Percentiles rank a stretch among this genome's conserved stretches.
These are phyloP conservation scores for Xylaria venustula DNA, from an alignment of 495 filamentous ascomycete species.

Conservation along the genomic window DNA sequence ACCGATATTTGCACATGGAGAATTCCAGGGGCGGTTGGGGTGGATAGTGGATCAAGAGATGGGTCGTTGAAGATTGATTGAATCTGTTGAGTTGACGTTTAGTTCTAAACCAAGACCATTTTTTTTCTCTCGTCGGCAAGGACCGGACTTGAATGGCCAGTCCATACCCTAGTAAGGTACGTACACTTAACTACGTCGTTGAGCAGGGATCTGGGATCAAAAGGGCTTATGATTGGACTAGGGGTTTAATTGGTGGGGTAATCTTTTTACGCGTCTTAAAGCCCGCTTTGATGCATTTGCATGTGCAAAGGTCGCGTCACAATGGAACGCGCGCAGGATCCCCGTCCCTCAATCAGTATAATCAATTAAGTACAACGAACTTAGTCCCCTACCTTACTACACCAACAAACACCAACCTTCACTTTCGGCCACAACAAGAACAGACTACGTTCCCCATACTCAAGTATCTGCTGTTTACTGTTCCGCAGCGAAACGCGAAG, in stretches of 20 bases:
- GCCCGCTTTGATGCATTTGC: conserved; percentile 8
- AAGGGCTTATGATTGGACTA: neutral
- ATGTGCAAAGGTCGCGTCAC: conserved; percentile 12
- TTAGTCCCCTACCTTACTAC: too few relatives aligned
- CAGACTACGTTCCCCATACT: too few relatives aligned
- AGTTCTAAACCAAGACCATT: neutral
- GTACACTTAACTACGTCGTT: neutral
- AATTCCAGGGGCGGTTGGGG: neutral
- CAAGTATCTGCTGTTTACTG: too few relatives aligned
- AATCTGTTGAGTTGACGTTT: conserved; percentile 1
- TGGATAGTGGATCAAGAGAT: neutral
- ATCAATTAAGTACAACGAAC: too few relatives aligned
- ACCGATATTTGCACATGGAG: neutral
- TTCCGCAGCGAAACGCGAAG: neutral
- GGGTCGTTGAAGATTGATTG: neutral
- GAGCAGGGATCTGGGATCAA: neutral
- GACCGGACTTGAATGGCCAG: neutral
- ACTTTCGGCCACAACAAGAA: too few relatives aligned
- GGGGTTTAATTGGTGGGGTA: neutral
- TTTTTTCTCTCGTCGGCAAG: neutral
- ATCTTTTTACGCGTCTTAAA: conserved; percentile 12
- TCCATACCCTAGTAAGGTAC: too few relatives aligned
- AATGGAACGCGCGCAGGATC: conserved; percentile 6
- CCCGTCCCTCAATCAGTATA: too few relatives aligned
- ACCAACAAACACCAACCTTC: too few relatives aligned